Evolutionary conservation across 495 filamentous ascomycete species (phyloP), one percentile per base, ranked within the genome.

Genomic region (Aspergillus homomorphus): DNA sequence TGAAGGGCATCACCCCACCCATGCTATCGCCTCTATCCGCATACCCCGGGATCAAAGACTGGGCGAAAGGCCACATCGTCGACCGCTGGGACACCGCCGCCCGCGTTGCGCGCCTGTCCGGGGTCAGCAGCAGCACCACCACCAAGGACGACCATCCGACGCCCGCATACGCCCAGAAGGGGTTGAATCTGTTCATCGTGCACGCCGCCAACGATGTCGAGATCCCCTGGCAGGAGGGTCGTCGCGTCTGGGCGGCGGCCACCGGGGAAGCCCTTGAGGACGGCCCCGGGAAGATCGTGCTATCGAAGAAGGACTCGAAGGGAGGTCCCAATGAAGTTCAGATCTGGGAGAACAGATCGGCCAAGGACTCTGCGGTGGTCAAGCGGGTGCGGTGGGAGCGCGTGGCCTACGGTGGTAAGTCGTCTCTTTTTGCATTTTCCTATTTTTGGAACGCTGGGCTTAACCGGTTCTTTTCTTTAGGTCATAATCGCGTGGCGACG

Each of bases 1-100:
- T 93, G 45, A 86, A 80, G 21, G 94, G 94, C 5, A 66, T 86
- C 15, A 75, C 96, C 8, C 92, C 94, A 4, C 92, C 94, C 8
- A 73, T 96, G 23, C 80, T 97, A 18, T 84, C 87, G 3, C 92
- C 92, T 0, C 76, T 97, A 4, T 67, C 76, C 19, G 74, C 73
- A 4, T 86, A 86, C 59, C 85, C 85, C 0, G 64, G 66, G 12
- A 56, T 83, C 4, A 67, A 80, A 51, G 72, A 72, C 14, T 81
- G 77, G 67, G 62, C 85, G 14, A 67, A 75, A 21, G 60, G 63
- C 49, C 66, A 69, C 5, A 79, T 87, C 38, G 65, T 79, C 14
- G 85, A 87, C 60, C 73, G 66, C 28, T 88, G 85, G 85, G 67
- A 79, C 43, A 84, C 82, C 0, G 72, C 72, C 4, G 69, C 59